Base-by-base conservation (phyloP, 2,329 filamentous ascomycete genomes). In the Plenodomus biglobosus region DNA sequence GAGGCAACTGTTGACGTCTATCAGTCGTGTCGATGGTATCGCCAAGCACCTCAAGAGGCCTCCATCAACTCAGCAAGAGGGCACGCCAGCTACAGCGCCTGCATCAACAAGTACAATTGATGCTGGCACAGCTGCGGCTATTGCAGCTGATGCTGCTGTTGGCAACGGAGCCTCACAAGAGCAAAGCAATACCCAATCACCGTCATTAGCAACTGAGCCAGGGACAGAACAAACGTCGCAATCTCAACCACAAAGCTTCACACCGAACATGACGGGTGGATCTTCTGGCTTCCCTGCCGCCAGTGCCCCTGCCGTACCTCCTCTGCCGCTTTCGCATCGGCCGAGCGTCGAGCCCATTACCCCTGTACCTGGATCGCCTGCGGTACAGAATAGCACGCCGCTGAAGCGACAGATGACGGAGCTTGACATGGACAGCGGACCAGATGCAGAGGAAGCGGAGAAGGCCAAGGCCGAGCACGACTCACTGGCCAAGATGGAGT, bases 271-370 rank as follows among this genome's bases (percentile, higher is more conserved):
- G 64, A 60, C 58, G 3, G 48, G 52, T 8, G 41, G 50, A 20
- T n/a, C 54, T 16, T 42, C 55, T 24, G 39, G 49, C n/a, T 19
- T 50, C n/a, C 32, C 37, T 35, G 38, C 46, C n/a, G 20, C 37
- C 49, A 19, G 59, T 16, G 47, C 48, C 15, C 47, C 56, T 11
- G 50, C 49, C 15, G 47, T 53, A 18, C 19, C 52, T 22, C 44
- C 56, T 22, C 44, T 56, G 22, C 50, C 55, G 1, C 40, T 62
- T 24, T 54, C 61, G 17, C 59, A 62, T 36, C 52, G 68, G 13
- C 68, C 68, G 3, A 71, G 66, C 38, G 68, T 71, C 2, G 68
- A 71, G 52, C 68, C 68, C 2, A 58, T 71, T 1, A 71, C 68
- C 2, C 68, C 68, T 3, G 62, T 70, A 3, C 66, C 68, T 19